Base-by-base conservation (phyloP, 163 green algal species). In the Scenedesmus sp. region DNA sequence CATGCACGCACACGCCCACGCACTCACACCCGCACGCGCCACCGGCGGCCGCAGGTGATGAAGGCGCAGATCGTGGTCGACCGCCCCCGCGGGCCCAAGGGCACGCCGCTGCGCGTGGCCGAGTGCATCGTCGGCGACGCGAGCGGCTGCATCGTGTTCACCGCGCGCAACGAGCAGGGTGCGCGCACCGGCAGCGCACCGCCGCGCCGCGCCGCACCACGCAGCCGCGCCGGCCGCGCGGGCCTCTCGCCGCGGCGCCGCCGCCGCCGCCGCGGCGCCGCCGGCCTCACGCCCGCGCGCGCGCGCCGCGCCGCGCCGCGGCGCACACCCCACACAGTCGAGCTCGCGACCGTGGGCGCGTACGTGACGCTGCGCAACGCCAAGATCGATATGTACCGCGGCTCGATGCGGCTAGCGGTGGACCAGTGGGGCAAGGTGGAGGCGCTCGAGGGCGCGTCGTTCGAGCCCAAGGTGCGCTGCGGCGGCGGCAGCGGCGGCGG, bases 41-140 rank as follows among this genome's bases (percentile, higher is more conserved):
- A n/a, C n/a, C n/a, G n/a, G n/a, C n/a, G n/a, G n/a, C 39, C 45
- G 50, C 84, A 95, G 91, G 91, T 95, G 24, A 29, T 96, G 2
- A 83, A 92, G 26, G 62, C 78, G 17, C 93, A 91, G 70, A 62
- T 87, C 1, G 89, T 97, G 3, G 44, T 95, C 31, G 84, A 92
- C 18, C 83, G 90, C 60, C 63, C 81, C 2, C 79, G 86, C 1
- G 76, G 86, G 2, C 71, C 65, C 1, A 85, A 89, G 22, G 87
- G 87, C 1, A 75, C 75, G 39, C 71, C 82, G 3, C 63, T 92
- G 28, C 87, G 81, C 24, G 87, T 98, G 9, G 87, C 89, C 15
- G 94, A 98, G 67, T 97, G 93, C 77, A 75, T 97, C 2, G 90
- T 98, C 1, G 94, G 92, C 1, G 94, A 98, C 78, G 81, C 91